Base-by-base conservation (phyloP, 805 yeast species). In the Kodamaea sagamina region DNA sequence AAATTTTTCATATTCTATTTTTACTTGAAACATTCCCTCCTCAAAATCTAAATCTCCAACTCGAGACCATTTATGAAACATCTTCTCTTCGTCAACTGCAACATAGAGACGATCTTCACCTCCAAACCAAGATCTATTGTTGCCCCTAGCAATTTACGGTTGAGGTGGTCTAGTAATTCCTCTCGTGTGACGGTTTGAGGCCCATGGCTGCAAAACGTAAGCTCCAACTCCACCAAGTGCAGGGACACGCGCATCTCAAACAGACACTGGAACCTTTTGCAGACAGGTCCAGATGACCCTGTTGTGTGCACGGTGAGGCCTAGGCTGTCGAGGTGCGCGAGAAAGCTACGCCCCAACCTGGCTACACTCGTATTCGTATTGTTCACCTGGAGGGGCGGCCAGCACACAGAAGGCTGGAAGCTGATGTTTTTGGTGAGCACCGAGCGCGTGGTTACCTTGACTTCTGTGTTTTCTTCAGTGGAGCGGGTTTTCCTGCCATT, bases 31-130 rank as follows among this genome's bases (percentile, higher is more conserved):
- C 34, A 29, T 29, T 15, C 34, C 7, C 17, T 29, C 17, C 4
- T n/a, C n/a, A n/a, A 15, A 28, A 15, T 6, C 8, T 28, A 21
- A 8, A 46, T 24, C 11, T 49, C 52, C 26, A 53, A 26, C 27
- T 50, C 51, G 15, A 48, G 42, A 3, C 43, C 52, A 37, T 52
- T 46, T 11, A 55, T 51, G 12, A 13, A 38, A 41, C 57, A 49
- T 25, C 36, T 41, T 5, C 50, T 25, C n/a, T 22, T 19, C 25
- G 28, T 36, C 39, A 55, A 44, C 7, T 12, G 34, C 21, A 55
- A 32, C 27, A 48, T 29, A 7, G 41, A 18, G 32, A 39, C 41
- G 7, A 55, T 42, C 28, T 44, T 48, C 11, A 31, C 13, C 24
- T 52, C 59, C 22, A 52, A 28, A 21, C n/a, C 9, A 13, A 6